A percentile compares a stretch with the other conserved stretches of the same genome.
Evolutionary conservation across 2,329 filamentous ascomycete species (phyloP).

Genomic region (Xylariaceae sp.): DNA sequence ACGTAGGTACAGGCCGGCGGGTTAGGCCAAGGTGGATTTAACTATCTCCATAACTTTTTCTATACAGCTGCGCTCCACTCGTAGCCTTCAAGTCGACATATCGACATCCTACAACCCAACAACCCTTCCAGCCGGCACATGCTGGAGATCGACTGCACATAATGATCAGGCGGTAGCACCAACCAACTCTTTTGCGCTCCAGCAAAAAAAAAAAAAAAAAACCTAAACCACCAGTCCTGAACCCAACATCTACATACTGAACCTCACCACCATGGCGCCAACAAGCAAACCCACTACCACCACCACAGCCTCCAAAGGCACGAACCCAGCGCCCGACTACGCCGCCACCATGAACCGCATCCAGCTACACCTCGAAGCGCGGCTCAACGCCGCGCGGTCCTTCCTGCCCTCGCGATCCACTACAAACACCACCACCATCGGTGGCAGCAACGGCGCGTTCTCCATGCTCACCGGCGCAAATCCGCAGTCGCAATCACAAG

Average conservation of each 20-base stretch:
- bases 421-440: conserved; percentile 2
- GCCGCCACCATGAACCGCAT: conserved; percentile 37
- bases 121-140: background rate
- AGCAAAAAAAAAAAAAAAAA: background rate
- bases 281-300: conserved; percentile 16
- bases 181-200: background rate
- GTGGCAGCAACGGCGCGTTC: conserved; percentile 6
- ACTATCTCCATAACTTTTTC: conserved; percentile 11
- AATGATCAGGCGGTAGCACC: conserved; percentile 15
- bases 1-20: background rate
- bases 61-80: background rate
- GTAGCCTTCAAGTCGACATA: background rate
- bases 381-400: conserved; percentile 15
- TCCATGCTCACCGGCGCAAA: conserved; percentile 11
- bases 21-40: too few species aligned
- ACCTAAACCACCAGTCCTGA: background rate
- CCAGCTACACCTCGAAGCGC: conserved; percentile 31
- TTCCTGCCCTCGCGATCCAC: conserved; percentile 15
- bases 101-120: background rate
- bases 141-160: background rate
- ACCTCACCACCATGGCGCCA: conserved; percentile 29
- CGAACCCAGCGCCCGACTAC: conserved; percentile 39
- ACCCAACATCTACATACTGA: background rate
- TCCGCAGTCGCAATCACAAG: background rate
- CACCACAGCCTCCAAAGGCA: conserved; percentile 17